phyloP scores from a whole-genome alignment of 495 filamentous ascomycete species.

The Apodospora peruviana region DNA sequence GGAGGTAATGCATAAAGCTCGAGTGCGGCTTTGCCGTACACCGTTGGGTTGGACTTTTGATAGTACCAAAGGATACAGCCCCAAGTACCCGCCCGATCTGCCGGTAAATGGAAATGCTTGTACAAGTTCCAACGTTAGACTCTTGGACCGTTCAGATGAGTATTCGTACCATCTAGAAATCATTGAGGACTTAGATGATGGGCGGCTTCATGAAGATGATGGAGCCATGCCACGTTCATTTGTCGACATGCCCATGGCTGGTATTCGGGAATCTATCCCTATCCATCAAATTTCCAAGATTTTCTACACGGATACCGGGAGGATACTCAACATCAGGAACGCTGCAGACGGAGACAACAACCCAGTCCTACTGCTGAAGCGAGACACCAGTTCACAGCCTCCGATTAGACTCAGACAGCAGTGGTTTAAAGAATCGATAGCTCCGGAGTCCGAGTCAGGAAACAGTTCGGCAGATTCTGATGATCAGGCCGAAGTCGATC shows the following conservation, averaged over 20 bases:
- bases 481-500: slow-evolving; percentile 60
- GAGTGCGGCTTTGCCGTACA: slow-evolving; percentile 66
- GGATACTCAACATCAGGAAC: slow-evolving; percentile 82
- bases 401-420: slow-evolving; percentile 42
- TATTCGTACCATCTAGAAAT: slow-evolving; percentile 87
- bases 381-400: slow-evolving; percentile 69
- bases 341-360: slow-evolving; percentile 72
- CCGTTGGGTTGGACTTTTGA: slow-evolving; percentile 29
- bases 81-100: not conserved
- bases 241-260: slow-evolving; percentile 67
- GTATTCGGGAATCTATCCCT: slow-evolving; percentile 77
- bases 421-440: slow-evolving; percentile 15
- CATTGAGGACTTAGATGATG: slow-evolving; percentile 91
- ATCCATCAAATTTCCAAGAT: slow-evolving; percentile 92
- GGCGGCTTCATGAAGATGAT: slow-evolving; percentile 77
- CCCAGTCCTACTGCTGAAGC: slow-evolving; percentile 80
- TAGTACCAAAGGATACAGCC: slow-evolving; percentile 14
- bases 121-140: not conserved
- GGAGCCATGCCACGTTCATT: slow-evolving; percentile 59
- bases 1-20: slow-evolving; percentile 93
- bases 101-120: not conserved
- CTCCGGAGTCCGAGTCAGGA: not conserved
- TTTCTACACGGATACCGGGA: slow-evolving; percentile 94
- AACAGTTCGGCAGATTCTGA: slow-evolving; percentile 9
- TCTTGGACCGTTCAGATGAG: slow-evolving; percentile 43